Percentiles rank a stretch among this genome's conserved stretches.
These are phyloP conservation scores for Raddia distichophylla DNA, from an alignment of 176 grass and related monocot species.

Conservation along the genomic window DNA sequence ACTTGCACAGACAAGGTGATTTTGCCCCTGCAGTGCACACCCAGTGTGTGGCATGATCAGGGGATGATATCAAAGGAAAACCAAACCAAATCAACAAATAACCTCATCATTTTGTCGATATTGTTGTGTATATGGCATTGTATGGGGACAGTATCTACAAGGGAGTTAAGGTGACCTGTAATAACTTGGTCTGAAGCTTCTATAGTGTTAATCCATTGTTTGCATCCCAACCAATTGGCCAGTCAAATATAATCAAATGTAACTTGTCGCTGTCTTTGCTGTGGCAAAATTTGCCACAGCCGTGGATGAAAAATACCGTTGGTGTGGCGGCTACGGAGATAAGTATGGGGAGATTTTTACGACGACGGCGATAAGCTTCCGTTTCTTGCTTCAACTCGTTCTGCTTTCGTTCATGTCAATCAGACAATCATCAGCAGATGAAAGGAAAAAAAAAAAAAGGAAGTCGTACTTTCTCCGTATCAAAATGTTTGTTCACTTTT, in stretches of 20 bases:
- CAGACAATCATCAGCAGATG: not conserved
- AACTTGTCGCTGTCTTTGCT: not conserved
- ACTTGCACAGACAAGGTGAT: not conserved
- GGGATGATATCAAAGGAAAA: constrained; percentile 16
- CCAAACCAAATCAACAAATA: constrained; percentile 12
- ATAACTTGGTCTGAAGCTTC: constrained; percentile 21
- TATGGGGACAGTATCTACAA: not conserved
- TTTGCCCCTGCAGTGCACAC: constrained; percentile 5
- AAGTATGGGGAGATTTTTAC: not conserved
- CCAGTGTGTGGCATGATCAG: not conserved
- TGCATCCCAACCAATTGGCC: constrained; percentile 3
- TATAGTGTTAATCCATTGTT: not conserved
- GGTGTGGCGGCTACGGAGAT: constrained; percentile 14
- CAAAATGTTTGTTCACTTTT: too few relatives aligned
- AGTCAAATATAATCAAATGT: not conserved
- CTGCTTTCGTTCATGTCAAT: not conserved
- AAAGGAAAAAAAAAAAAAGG: too few relatives aligned
- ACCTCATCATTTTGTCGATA: constrained; percentile 27
- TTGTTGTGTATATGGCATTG: constrained; percentile 52
- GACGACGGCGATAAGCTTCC: not conserved
- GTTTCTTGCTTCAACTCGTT: not conserved
- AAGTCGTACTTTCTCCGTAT: too few relatives aligned
- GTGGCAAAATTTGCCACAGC: constrained; percentile 34
- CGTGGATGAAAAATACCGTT: not conserved
- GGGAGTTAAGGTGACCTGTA: constrained; percentile 37